Evolutionary conservation across 1,284 basidiomycete genomes (phyloP).

Genomic region (Cryptococcus amylolentus): DNA sequence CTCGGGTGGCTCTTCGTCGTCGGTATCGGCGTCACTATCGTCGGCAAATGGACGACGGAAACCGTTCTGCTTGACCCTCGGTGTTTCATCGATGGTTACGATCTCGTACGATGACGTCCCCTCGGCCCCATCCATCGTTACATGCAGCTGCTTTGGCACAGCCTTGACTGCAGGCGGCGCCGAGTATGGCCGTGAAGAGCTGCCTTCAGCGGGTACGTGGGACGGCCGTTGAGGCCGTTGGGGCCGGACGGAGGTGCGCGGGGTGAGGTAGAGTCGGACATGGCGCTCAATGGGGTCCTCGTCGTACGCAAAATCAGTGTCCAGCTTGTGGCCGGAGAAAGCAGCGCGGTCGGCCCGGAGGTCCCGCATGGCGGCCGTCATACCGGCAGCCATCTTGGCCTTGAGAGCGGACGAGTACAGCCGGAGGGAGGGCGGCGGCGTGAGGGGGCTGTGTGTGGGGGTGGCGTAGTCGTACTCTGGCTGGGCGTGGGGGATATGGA

Average conservation of each 20-base stretch:
- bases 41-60: background rate
- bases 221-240: background rate
- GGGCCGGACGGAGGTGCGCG: constrained; percentile 1
- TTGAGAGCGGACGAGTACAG: constrained; percentile 25
- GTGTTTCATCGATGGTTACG: background rate
- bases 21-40: background rate
- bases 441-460: constrained; percentile 4
- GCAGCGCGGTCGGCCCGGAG: constrained; percentile 19
- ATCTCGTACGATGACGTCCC: background rate
- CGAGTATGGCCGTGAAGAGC: background rate
- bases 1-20: background rate
- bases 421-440: constrained; percentile 25
- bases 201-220: background rate
- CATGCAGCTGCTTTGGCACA: background rate
- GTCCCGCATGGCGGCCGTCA: constrained; percentile 26
- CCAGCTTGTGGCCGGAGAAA: constrained; percentile 16
- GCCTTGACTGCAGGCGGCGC: background rate
- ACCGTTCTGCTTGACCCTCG: background rate
- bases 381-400: constrained; percentile 16
- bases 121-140: constrained; percentile 4
- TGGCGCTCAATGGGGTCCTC: constrained; percentile 32
- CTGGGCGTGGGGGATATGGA: background rate
- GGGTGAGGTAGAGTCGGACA: constrained; percentile 20
- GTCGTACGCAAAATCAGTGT: constrained; percentile 25
- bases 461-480: background rate